Evolutionary conservation across 1,284 basidiomycete species (phyloP).

Genomic region (Chiua sp.): DNA sequence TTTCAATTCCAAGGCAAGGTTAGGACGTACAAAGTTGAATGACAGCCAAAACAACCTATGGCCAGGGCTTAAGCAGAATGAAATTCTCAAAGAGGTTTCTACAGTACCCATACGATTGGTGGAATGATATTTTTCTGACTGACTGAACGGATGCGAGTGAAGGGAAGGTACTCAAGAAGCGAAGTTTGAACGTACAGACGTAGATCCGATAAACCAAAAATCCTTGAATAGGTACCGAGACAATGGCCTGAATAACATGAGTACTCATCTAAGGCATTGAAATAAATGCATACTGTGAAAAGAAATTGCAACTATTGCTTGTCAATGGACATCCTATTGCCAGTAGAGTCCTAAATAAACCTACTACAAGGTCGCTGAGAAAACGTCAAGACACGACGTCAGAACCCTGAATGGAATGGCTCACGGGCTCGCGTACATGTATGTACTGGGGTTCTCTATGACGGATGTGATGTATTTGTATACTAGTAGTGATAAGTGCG

Average conservation of each 20-base stretch:
- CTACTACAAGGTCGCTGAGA: not conserved
- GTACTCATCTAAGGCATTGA: not conserved
- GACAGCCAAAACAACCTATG: not conserved
- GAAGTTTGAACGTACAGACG: not conserved
- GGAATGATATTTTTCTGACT: not conserved
- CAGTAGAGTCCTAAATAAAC: not conserved
- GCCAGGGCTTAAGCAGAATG: not conserved
- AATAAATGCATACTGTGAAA: not conserved
- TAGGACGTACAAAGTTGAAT: not conserved
- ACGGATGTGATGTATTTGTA: not conserved
- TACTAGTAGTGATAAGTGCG: not conserved
- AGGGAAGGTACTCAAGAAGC: not conserved
- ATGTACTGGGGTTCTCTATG: not conserved
- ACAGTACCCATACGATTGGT: not conserved
- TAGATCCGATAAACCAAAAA: slow-evolving; percentile 2
- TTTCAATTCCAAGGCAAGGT: not conserved
- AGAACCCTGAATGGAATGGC: not conserved
- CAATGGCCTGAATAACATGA: not conserved
- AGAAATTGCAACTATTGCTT: not conserved
- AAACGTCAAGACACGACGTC: not conserved
- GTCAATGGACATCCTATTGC: not conserved
- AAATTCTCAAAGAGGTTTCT: not conserved
- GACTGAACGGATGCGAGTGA: not conserved
- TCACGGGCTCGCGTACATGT: not conserved
- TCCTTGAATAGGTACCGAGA: not conserved